A percentile compares a stretch with the other conserved stretches of the same genome.
These are phyloP conservation scores for Prosopis cineraria DNA, from an alignment of 306 rosid genomes.

Conservation along the genomic window DNA sequence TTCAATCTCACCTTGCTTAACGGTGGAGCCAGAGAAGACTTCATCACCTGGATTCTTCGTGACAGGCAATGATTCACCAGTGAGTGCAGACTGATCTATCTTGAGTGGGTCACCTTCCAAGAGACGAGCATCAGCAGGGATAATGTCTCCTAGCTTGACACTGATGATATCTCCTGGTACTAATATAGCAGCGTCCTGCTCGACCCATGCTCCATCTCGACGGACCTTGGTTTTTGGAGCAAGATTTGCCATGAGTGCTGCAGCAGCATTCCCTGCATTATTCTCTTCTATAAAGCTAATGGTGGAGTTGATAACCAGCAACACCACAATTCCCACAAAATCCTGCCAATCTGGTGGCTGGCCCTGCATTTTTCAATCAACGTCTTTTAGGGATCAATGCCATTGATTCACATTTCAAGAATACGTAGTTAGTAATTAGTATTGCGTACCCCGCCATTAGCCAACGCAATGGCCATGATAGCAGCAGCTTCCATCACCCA, in stretches of 20 bases:
- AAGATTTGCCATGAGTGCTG: conserved; percentile 88
- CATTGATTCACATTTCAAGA: too few relatives aligned
- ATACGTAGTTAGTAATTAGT: too few relatives aligned
- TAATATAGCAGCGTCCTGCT: conserved; percentile 71
- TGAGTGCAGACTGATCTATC: conserved; percentile 80
- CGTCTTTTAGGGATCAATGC: too few relatives aligned
- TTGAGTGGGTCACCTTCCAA: conserved; percentile 74
- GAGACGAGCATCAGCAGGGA: conserved; percentile 84
- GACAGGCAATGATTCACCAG: conserved; percentile 80
- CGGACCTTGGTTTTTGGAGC: conserved; percentile 84
- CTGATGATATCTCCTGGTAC: conserved; percentile 81
- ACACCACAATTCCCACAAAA: conserved; percentile 56
- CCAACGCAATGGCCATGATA: conserved; percentile 80
- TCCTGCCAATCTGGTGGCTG: conserved; percentile 82
- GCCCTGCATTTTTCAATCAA: conserved; percentile 42
- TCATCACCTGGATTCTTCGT: conserved; percentile 59
- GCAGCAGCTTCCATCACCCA: conserved; percentile 93
- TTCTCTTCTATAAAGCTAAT: conserved; percentile 82
- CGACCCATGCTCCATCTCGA: conserved; percentile 67
- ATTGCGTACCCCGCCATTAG: conserved; percentile 73
- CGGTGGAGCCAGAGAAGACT: conserved; percentile 82
- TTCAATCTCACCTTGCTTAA: conserved; percentile 86
- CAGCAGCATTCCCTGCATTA: conserved; percentile 89
- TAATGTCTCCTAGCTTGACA: conserved; percentile 72
- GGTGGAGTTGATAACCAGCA: conserved; percentile 78